These are phyloP conservation scores for Geranium brycei DNA, from an alignment of 345 rosid species.

Conservation along the genomic window DNA sequence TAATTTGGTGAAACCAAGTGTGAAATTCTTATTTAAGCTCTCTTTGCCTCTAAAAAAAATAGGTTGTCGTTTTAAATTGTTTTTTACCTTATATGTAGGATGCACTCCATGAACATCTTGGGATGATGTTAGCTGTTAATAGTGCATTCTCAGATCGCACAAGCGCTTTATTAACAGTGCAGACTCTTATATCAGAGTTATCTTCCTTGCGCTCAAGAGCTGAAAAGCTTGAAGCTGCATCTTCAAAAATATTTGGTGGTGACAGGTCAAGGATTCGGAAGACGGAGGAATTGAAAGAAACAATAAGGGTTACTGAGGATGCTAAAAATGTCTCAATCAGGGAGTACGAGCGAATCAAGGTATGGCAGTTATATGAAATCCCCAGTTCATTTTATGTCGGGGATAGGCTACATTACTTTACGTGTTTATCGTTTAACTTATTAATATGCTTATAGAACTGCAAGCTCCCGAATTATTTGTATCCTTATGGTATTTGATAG, in stretches of 20 bases:
- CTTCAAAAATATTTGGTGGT: slow-evolving; percentile 92
- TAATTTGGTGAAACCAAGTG: not conserved
- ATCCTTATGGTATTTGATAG: too few species aligned
- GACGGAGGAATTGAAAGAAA: slow-evolving; percentile 79
- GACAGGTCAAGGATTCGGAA: slow-evolving; percentile 87
- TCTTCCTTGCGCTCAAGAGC: slow-evolving; percentile 58
- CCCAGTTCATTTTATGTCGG: not conserved
- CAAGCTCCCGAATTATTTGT: not conserved
- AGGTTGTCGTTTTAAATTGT: slow-evolving; percentile 1
- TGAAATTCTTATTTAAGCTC: too few species aligned
- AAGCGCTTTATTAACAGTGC: slow-evolving; percentile 81
- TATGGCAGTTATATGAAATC: slow-evolving; percentile 12
- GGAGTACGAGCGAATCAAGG: slow-evolving; percentile 90
- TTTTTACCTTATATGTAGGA: slow-evolving; percentile 34
- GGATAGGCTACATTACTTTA: not conserved
- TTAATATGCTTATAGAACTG: too few species aligned
- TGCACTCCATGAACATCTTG: slow-evolving; percentile 82
- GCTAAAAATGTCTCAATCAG: slow-evolving; percentile 76
- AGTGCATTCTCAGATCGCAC: slow-evolving; percentile 82
- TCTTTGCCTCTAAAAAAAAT: not conserved
- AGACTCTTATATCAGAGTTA: slow-evolving; percentile 73
- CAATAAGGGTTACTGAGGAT: slow-evolving; percentile 64
- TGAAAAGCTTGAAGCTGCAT: slow-evolving; percentile 87
- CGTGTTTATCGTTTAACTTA: not conserved
- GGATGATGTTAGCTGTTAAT: slow-evolving; percentile 78